Base-by-base conservation (phyloP, 805 yeast genomes). In the Myxozyma kluyveri region DNA sequence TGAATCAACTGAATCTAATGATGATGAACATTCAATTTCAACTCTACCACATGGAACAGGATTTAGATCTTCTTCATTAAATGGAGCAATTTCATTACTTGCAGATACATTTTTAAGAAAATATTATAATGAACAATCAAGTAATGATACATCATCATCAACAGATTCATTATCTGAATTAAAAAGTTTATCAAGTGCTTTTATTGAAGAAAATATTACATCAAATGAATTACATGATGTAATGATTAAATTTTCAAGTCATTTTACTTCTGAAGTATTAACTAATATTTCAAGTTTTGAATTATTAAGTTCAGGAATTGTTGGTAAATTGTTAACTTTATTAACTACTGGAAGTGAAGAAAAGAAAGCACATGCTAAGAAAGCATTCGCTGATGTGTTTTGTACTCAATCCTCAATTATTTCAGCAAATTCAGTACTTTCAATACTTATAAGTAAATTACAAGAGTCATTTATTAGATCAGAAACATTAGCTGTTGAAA, bases 391-490 rank as follows among this genome's bases (percentile, higher is more conserved):
- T 35, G 48, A 61, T 5, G 68, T 68, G 1, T 69, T 55, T 59
- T 69, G 39, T 50, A 31, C 61, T 68, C 45, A 66, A 70, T 2
- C 65, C 63, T 24, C 21, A 14, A 9, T 27, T 7, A 27, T 5
- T 5, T 18, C 14, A 27, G 46, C 17, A 3, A 46, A 56, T 18
- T 55, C 72, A 3, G 72, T 78, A 0, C 62, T 81, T 39, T 69
- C 69, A 4, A 62, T 72, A 2, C 68, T 87, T 21, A 76, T 87
- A 1, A 67, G 69, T 3, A 80, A 82, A 54, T 69, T 88, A 17
- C 93, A 88, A 55, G 89, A 86, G 50, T 80, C 87, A 0, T 67
- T 88, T 21, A 80, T 87, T 1, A 75, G 95, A 60, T 74, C 81
- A 0, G 96, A 89, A 65, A 72, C 83, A 0, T 86, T 88, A 65